Evolutionary conservation across 495 filamentous ascomycete genomes (phyloP), one percentile per base, ranked within the genome.

Genomic region (Penicillium paradoxum): DNA sequence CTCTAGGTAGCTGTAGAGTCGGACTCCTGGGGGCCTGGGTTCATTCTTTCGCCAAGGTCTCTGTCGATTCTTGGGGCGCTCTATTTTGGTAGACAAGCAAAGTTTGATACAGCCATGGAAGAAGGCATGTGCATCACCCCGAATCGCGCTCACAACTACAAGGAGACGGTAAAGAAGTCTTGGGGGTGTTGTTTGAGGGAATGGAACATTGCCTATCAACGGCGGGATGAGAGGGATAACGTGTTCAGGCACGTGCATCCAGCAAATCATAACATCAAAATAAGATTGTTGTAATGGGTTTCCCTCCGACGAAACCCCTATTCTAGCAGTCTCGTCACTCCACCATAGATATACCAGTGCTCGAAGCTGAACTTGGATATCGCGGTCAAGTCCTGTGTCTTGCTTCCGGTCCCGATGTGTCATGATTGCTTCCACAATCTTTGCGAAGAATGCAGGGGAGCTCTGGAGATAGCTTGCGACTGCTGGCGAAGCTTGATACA

Each of bases 401-500:
- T n/a, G n/a, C n/a, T n/a, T n/a, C 10, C 2, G 13, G 18, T 25
- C 0, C 8, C 4, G 1, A 10, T 38, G 15, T 2, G 18, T 9
- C 4, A 41, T 17, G 10, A 41, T 39, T 2, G 1, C 10, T 2
- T 50, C 37, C 1, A 51, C 27, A 0, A 24, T 9, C 24, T 24
- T 27, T 0, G 34, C 9, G 4, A 41, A 58, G 15, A 46, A 22
- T n/a, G 37, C 36, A 2, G 19, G 13, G 10, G 29, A 45, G 32
- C 38, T 11, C n/a, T 53, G 6, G 6, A 58, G 21, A 15, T 50
- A 54, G 25, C 34, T 19, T 11, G 34, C 30, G 1, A 58, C 39
- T 0, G 34, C 39, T 1, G 51, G 50, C 1, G 55, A 50, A 22
- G 55, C 51, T 14, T 40, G 33, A 27, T 45, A 42, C 32, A 54